phyloP scores from a whole-genome alignment of 2,329 filamentous ascomycete species.

The Cytospora mali region DNA sequence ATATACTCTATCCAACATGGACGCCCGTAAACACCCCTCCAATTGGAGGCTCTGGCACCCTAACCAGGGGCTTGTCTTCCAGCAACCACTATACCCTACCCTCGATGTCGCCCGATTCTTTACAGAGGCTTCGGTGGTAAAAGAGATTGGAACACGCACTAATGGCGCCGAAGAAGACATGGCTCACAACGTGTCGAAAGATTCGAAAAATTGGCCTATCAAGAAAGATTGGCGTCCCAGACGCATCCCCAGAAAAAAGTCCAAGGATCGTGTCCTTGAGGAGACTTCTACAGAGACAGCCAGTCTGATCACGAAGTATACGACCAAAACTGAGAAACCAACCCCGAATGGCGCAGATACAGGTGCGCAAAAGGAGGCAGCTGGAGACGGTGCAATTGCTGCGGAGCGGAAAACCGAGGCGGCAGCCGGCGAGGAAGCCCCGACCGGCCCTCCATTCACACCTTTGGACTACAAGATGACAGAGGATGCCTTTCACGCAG shows the following conservation, averaged over 20 bases:
- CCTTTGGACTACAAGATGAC: conserved; percentile 51
- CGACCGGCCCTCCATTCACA: conserved; percentile 40
- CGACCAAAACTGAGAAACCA: background rate
- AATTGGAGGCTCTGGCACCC: conserved; percentile 41
- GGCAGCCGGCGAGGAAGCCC: conserved; percentile 14
- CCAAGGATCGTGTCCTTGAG: background rate
- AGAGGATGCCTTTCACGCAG: conserved; percentile 49
- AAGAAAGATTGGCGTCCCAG: background rate
- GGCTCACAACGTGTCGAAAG: background rate
- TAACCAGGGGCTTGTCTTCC: conserved; percentile 44
- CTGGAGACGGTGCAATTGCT: background rate
- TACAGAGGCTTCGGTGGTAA: conserved; percentile 23
- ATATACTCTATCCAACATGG: conserved; percentile 28
- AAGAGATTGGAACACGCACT: background rate
- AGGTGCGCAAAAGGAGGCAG: background rate
- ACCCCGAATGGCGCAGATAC: background rate
- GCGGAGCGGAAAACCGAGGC: conserved; percentile 9
- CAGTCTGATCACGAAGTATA: background rate
- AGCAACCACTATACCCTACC: conserved; percentile 32
- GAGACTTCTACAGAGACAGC: background rate
- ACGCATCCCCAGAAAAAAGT: background rate
- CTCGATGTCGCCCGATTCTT: conserved; percentile 28
- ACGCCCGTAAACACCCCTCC: conserved; percentile 13
- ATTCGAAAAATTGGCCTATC: background rate
- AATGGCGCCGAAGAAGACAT: conserved; percentile 1